phyloP scores from a whole-genome alignment of 1,284 basidiomycete genomes.

The Sanghuangporus sanghuang region DNA sequence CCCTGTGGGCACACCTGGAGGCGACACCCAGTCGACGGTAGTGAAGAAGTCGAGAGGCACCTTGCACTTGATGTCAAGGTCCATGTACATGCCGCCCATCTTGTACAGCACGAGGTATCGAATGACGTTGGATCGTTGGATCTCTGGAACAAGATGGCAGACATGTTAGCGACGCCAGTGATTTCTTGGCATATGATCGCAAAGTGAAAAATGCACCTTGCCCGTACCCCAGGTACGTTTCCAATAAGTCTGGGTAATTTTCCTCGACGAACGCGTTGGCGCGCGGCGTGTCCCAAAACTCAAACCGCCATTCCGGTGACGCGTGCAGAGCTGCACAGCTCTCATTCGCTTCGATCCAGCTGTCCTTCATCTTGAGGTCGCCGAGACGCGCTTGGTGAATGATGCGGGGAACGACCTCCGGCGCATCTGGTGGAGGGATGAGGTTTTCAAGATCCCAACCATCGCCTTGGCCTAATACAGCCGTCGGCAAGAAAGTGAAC shows the following conservation, averaged over 20 bases:
- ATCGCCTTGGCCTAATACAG: background rate
- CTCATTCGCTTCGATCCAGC: conserved; percentile 1
- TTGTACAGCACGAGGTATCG: conserved; percentile 7
- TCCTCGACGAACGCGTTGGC: conserved; percentile 6
- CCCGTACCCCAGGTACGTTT: conserved; percentile 8
- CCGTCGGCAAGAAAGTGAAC: conserved; percentile 5
- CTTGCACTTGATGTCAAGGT: conserved; percentile 8
- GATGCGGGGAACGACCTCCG: conserved; percentile 8
- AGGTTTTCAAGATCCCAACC: conserved; percentile 9
- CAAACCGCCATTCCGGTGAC: conserved; percentile 3
- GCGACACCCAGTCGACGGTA: conserved; percentile 10
- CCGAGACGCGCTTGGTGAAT: conserved; percentile 9
- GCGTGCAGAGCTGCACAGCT: conserved; percentile 1
- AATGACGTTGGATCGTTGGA: conserved; percentile 12
- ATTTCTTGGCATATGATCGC: background rate
- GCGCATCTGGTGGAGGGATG: conserved; percentile 1
- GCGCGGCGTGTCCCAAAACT: conserved; percentile 5
- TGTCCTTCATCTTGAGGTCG: conserved; percentile 8
- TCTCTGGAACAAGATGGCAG: background rate
- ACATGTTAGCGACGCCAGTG: background rate
- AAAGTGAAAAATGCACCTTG: background rate
- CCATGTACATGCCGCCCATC: conserved; percentile 6
- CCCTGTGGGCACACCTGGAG: conserved; percentile 3
- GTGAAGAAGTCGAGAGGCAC: conserved; percentile 8
- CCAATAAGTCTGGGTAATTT: conserved; percentile 4